Base-by-base conservation (phyloP, 352 stramenopile genomes). In the Saprolegnia diclina region DNA sequence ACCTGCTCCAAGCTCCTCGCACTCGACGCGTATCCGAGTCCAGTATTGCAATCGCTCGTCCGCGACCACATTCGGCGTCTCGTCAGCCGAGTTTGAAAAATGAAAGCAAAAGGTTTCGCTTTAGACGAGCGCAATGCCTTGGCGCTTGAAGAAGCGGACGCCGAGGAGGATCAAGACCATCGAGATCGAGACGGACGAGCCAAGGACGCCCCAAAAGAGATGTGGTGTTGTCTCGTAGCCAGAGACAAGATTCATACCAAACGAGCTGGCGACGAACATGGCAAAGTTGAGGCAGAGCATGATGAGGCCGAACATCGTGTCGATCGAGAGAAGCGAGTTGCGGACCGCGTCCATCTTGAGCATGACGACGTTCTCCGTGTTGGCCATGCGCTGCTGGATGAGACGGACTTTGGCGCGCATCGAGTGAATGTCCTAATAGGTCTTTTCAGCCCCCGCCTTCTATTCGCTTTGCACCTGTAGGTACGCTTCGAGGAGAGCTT, bases 331-430 rank as follows among this genome's bases (percentile, higher is more conserved):
- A 69, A 91, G 73, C 65, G 89, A 89, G 70, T 91, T 91, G 78
- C 83, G 80, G 73, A 84, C 87, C 65, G 81, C 87, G 67, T 91
- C 83, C 26, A 91, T 72, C 65, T 89, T 89, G 42, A 91, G 71
- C 79, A 83, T 90, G n/a, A 92, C 82, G 22, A 92, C 67, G 50
- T 78, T 89, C 72, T 92, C 82, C 9, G 83, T 89, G 56, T 89
- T 91, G 24, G 81, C 77, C 56, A 92, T 90, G 40, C 84, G 81
- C 52, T 89, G 77, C 57, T 88, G 81, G 72, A 92, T 78, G 37
- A 92, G 59, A 24, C 72, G 76, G 2, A 79, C 82, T 71, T 90
- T 88, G 0, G 83, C 89, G 18, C 81, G 79, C 5, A 81, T 92
- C 22, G 85, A 85, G 71, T 89, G 86, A 40, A 92, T 92, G 46